Percentiles rank a stretch among this genome's conserved stretches.
These are phyloP conservation scores for Psilocybe subaeruginosa DNA, from an alignment of 768 basidiomycete species.

Conservation along the genomic window DNA sequence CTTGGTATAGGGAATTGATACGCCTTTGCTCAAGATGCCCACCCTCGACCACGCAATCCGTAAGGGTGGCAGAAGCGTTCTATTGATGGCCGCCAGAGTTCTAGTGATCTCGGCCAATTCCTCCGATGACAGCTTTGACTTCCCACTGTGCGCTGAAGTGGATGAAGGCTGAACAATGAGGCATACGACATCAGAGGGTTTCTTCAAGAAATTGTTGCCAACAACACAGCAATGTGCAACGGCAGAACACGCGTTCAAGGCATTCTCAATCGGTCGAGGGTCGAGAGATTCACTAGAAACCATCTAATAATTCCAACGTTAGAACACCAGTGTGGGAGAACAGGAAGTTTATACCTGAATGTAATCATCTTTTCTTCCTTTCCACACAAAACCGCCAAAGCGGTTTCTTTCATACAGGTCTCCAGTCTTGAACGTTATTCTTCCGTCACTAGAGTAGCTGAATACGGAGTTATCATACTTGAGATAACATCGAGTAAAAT, in stretches of 20 bases:
- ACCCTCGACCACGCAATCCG: conserved; percentile 30
- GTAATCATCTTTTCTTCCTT: conserved; percentile 31
- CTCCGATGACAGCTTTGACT: neutral
- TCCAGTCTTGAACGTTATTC: conserved; percentile 28
- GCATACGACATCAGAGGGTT: conserved; percentile 24
- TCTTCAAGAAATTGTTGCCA: conserved; percentile 30
- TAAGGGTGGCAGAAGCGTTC: conserved; percentile 26
- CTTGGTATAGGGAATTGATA: conserved; percentile 26
- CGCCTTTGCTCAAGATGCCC: conserved; percentile 20
- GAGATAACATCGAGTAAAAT: conserved; percentile 26
- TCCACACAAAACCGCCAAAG: conserved; percentile 22
- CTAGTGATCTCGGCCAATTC: conserved; percentile 21
- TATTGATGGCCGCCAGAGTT: conserved; percentile 26
- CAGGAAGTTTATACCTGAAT: conserved; percentile 20
- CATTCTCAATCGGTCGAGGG: conserved; percentile 27
- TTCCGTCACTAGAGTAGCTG: conserved; percentile 18
- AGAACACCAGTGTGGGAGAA: neutral
- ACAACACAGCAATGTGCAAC: conserved; percentile 26
- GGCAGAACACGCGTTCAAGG: conserved; percentile 18
- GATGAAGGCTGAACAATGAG: conserved; percentile 23
- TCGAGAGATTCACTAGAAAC: conserved; percentile 29
- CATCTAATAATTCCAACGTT: conserved; percentile 17
- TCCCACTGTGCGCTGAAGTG: neutral
- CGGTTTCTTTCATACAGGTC: conserved; percentile 23
- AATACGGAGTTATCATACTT: conserved; percentile 24